Evolutionary conservation across 225 moss, liverwort and hornwort species (phyloP).

Genomic region (Polytrichum commune): DNA sequence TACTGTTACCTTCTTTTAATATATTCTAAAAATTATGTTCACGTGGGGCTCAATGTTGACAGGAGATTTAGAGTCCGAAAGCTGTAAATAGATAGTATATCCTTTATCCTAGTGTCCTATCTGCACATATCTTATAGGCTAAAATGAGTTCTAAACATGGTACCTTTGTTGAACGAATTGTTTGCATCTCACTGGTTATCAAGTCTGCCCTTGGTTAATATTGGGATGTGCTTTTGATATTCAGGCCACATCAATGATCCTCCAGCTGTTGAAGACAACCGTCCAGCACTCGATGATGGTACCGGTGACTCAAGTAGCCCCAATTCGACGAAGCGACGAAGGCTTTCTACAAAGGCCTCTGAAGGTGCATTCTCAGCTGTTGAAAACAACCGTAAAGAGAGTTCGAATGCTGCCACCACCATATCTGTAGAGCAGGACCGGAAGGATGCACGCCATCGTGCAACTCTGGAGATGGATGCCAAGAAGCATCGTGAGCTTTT

Average conservation of each 20-base stretch:
- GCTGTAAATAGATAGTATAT: too few species aligned
- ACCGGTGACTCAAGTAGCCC: constrained; percentile 23
- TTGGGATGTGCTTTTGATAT: too few species aligned
- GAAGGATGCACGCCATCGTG: constrained; percentile 24
- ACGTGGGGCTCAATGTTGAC: too few species aligned
- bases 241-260: background rate
- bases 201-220: too few species aligned
- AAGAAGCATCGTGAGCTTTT: constrained; percentile 16
- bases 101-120: too few species aligned
- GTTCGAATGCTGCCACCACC: constrained; percentile 4
- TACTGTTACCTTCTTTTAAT: too few species aligned
- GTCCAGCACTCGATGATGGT: constrained; percentile 19
- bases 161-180: too few species aligned
- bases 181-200: too few species aligned
- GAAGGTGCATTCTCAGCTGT: constrained; percentile 21
- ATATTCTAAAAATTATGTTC: too few species aligned
- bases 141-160: too few species aligned
- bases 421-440: constrained; percentile 23
- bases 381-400: constrained; percentile 18
- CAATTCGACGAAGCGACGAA: constrained; percentile 12
- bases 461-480: constrained; percentile 18
- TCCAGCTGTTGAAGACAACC: constrained; percentile 9
- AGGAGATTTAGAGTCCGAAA: too few species aligned
- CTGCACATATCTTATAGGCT: too few species aligned
- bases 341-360: constrained; percentile 20